phyloP scores from a whole-genome alignment of 805 yeast species.

The Candida nitratophila region DNA sequence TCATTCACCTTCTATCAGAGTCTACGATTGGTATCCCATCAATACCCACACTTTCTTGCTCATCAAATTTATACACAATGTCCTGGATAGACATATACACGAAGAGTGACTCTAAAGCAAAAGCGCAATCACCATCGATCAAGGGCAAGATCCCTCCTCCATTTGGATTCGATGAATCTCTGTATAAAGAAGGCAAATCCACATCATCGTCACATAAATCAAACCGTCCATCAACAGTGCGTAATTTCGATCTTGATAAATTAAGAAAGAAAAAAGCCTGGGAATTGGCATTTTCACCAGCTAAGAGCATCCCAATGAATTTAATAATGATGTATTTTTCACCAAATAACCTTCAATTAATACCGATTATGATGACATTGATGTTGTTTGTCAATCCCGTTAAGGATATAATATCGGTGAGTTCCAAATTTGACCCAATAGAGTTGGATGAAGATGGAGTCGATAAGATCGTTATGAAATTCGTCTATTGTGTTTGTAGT shows the following conservation, averaged over 20 bases:
- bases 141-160: conserved; percentile 7
- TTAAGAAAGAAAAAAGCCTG: conserved; percentile 64
- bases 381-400: conserved; percentile 77
- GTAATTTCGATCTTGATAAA: conserved; percentile 23
- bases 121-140: not conserved
- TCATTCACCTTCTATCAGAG: too few relatives aligned
- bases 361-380: conserved; percentile 84
- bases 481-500: conserved; percentile 29
- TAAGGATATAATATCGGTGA: conserved; percentile 57
- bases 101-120: not conserved
- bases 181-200: conserved; percentile 1
- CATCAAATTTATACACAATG: too few relatives aligned
- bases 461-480: conserved; percentile 19
- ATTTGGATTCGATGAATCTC: conserved; percentile 12
- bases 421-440: conserved; percentile 39
- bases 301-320: conserved; percentile 84
- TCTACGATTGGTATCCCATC: too few relatives aligned
- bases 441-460: conserved; percentile 11
- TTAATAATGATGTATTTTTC: conserved; percentile 87
- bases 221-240: not conserved
- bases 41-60: too few relatives aligned
- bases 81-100: conserved; percentile 3
- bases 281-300: conserved; percentile 79
- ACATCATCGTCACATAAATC: conserved; percentile 7
- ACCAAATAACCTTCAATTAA: conserved; percentile 82